These are phyloP conservation scores for Lonicera japonica DNA, from an alignment of 129 eudicot genomes.

Conservation along the genomic window DNA sequence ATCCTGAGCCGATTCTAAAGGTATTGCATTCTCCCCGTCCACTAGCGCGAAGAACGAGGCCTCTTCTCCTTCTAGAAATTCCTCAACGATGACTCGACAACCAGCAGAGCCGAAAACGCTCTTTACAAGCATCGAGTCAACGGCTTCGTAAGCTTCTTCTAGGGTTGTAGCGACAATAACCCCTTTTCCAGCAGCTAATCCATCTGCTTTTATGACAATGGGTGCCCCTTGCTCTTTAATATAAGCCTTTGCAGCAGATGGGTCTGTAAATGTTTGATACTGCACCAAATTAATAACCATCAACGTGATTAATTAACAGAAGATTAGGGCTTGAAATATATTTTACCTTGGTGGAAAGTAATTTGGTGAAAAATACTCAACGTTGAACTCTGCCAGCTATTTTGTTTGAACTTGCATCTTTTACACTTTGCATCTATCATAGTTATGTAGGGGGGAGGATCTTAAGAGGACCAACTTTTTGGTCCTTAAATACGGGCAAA, in stretches of 20 bases:
- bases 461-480: too few species aligned
- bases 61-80: constrained; percentile 88
- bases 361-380: too few species aligned
- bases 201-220: constrained; percentile 85
- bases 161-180: constrained; percentile 80
- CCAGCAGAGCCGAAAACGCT: constrained; percentile 76
- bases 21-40: constrained; percentile 81
- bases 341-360: too few species aligned
- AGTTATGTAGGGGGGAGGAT: too few species aligned
- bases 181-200: constrained; percentile 96
- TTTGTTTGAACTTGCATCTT: too few species aligned
- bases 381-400: too few species aligned
- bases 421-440: too few species aligned
- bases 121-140: constrained; percentile 70
- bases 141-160: constrained; percentile 79
- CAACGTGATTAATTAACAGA: neutral
- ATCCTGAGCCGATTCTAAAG: constrained; percentile 95
- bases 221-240: constrained; percentile 83
- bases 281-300: constrained; percentile 19
- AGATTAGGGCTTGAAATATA: neutral
- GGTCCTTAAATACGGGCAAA: too few species aligned
- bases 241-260: constrained; percentile 62
- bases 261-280: constrained; percentile 76
- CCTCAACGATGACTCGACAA: constrained; percentile 67
- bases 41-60: constrained; percentile 91